phyloP scores from a whole-genome alignment of 2,329 filamentous ascomycete species.

The Incumbomyces delicatus region DNA sequence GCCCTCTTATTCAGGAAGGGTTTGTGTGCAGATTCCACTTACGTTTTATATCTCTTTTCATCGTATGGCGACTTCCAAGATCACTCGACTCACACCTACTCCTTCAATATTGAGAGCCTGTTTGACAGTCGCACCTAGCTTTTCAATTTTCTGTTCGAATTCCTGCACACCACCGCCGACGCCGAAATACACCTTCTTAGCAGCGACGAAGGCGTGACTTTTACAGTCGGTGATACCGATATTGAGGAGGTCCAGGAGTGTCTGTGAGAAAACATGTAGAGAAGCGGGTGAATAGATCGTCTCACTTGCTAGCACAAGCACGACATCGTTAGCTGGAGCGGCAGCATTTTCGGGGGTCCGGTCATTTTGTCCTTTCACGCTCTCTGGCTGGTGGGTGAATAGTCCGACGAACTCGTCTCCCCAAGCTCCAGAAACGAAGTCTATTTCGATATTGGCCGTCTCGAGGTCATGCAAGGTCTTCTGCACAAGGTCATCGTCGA shows the following conservation, averaged over 20 bases:
- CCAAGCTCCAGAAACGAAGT: constrained; percentile 53
- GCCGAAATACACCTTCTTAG: constrained; percentile 58
- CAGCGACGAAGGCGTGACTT: constrained; percentile 47
- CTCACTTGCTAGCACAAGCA: constrained; percentile 50
- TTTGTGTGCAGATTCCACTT: too few relatives aligned
- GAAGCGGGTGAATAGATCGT: constrained; percentile 54
- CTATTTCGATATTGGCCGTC: constrained; percentile 37
- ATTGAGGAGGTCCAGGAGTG: constrained; percentile 41
- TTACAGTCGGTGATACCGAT: constrained; percentile 1
- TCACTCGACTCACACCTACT: constrained; percentile 35
- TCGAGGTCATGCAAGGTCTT: constrained; percentile 37
- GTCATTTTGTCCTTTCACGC: constrained; percentile 7
- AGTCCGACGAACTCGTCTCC: constrained; percentile 38
- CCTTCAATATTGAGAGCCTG: constrained; percentile 29
- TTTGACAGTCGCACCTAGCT: constrained; percentile 14
- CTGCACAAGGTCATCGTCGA: constrained; percentile 33
- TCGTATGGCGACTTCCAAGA: constrained; percentile 29
- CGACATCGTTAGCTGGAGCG: not conserved
- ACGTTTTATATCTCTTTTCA: too few relatives aligned
- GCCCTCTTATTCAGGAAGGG: too few relatives aligned
- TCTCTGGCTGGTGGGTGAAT: constrained; percentile 18
- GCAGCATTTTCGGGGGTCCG: constrained; percentile 8
- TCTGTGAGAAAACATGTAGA: constrained; percentile 45
- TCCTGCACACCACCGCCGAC: constrained; percentile 57
- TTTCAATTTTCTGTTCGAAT: constrained; percentile 31